Base-by-base conservation (phyloP, 179 eudicot genomes). In the Corrigiola litoralis region DNA sequence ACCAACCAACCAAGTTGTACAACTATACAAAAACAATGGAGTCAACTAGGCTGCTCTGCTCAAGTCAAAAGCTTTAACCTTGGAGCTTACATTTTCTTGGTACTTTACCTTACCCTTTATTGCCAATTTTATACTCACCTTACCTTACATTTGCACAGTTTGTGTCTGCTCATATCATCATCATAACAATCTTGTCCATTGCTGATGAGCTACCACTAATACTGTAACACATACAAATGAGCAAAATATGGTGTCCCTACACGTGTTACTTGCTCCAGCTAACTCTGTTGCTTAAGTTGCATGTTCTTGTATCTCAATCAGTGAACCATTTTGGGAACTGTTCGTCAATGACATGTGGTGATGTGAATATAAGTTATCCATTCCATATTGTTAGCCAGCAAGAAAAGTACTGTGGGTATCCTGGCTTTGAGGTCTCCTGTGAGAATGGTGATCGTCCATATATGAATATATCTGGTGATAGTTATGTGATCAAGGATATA, bases 371-470 rank as follows among this genome's bases (percentile, higher is more conserved):
- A 7, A 23, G 24, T 3, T 74, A 49, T 23, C 72, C 78, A 1
- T 74, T 74, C 1, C n/a, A 63, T 45, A 32, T 74, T 4, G 0
- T 6, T 20, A 17, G 24, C 14, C 25, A 63, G 41, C 73, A 74
- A 13, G 16, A 63, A 3, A 11, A 66, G 23, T 58, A 69, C 23
- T 74, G 78, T 68, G 73, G 78, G 21, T 63, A 56, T 31, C 73
- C 73, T 56, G 73, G 78, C 9, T 74, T 74, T 48, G 78, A 58
- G 55, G 60, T 74, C 0, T n/a, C 24, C 6, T 69, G 78, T 13
- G 33, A 48, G 16, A 31, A 41, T 17, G 66, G 23, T 6, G 5
- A 24, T 0, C 1, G 41, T 25, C 48, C 54, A 8, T 13, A 57
- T 46, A 12, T 74, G 0, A 63, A 74, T 34, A 56, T 74, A 12